These are phyloP conservation scores for Camptophora hylomeconis DNA, from an alignment of 2,329 filamentous ascomycete species.

Conservation along the genomic window DNA sequence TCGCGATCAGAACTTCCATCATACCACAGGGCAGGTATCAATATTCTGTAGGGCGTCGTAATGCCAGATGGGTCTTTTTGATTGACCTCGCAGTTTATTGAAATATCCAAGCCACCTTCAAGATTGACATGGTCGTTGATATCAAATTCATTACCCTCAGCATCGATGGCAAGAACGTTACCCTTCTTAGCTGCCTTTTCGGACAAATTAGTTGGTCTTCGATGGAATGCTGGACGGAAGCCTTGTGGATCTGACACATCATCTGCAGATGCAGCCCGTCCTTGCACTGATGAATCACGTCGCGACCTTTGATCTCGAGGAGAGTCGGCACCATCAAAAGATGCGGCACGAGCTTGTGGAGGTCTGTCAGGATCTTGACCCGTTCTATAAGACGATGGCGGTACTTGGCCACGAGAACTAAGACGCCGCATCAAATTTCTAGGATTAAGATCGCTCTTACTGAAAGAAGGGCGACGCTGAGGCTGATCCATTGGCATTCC, in stretches of 20 bases:
- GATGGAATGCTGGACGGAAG: conserved; percentile 34
- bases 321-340: conserved; percentile 12
- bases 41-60: conserved; percentile 72
- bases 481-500: conserved; percentile 23
- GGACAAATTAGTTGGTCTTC: conserved; percentile 57
- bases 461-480: conserved; percentile 49
- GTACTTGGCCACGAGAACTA: conserved; percentile 30
- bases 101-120: conserved; percentile 73
- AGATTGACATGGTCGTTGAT: conserved; percentile 50
- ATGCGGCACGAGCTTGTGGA: conserved; percentile 10
- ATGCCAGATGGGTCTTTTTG: conserved; percentile 75
- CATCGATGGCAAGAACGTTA: conserved; percentile 28
- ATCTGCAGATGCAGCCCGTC: background rate
- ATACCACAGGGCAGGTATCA: conserved; percentile 63
- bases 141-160: conserved; percentile 37
- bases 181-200: conserved; percentile 45
- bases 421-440: conserved; percentile 32
- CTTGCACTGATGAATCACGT: too few relatives aligned
- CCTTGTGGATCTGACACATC: conserved; percentile 10
- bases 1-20: conserved; percentile 24
- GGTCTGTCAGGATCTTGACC: conserved; percentile 22
- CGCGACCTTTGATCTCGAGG: conserved; percentile 3
- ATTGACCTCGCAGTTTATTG: conserved; percentile 79
- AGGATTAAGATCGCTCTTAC: conserved; percentile 39
- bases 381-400: conserved; percentile 21